A percentile compares a stretch with the other conserved stretches of the same genome.
Conservation (phyloP, 2,329 filamentous ascomycete species). For the Fusarium torreyae region DNA sequence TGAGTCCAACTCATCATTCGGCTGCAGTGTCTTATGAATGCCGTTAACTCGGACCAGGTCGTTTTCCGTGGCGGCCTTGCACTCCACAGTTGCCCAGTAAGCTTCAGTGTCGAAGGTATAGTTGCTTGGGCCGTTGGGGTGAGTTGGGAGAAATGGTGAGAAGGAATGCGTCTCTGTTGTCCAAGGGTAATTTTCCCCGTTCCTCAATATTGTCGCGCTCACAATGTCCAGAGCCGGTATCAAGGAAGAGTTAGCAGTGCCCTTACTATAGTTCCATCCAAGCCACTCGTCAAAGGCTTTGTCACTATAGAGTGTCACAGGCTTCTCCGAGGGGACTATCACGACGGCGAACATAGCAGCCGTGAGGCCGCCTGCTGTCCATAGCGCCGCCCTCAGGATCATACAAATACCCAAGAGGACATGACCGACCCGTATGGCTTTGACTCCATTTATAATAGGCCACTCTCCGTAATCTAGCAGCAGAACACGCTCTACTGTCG, state of each 20-base stretch:
- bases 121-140: background rate
- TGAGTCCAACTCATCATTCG: background rate
- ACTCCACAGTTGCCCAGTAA: background rate
- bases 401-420: background rate
- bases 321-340: background rate
- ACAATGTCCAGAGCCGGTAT: slow-evolving; percentile 3
- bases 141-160: background rate
- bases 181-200: background rate
- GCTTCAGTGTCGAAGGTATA: background rate
- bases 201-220: background rate
- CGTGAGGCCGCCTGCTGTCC: background rate
- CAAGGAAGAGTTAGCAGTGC: background rate
- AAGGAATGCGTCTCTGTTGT: slow-evolving; percentile 6
- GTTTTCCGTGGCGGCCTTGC: background rate
- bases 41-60: background rate
- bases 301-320: background rate
- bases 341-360: background rate
- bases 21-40: background rate
- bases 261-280: background rate
- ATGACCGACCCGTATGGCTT: background rate
- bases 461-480: background rate
- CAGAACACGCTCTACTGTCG: background rate
- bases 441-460: background rate
- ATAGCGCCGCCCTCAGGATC: background rate
- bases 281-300: background rate